These are phyloP conservation scores for Fonsecaea pedrosoi DNA, from an alignment of 2,329 filamentous ascomycete species.

Conservation along the genomic window DNA sequence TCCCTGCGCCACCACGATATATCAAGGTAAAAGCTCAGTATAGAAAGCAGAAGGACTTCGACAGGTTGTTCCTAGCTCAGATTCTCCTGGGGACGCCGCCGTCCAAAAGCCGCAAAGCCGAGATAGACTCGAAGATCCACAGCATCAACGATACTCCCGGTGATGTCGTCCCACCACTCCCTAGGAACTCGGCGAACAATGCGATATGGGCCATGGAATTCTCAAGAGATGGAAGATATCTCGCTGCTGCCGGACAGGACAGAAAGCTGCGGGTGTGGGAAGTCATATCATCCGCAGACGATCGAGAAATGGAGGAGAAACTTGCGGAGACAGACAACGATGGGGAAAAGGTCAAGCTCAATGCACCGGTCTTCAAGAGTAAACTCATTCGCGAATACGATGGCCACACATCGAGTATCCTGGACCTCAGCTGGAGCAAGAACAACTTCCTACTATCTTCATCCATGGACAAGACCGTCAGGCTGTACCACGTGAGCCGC, in stretches of 20 bases:
- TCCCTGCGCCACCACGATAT: conserved; percentile 88
- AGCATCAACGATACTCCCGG: conserved; percentile 38
- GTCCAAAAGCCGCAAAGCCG: conserved; percentile 45
- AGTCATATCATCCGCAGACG: conserved; percentile 81
- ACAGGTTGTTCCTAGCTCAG: conserved; percentile 88
- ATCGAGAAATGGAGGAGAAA: conserved; percentile 74
- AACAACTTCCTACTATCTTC: conserved; percentile 96
- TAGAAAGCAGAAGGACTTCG: conserved; percentile 82
- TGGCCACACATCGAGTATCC: conserved; percentile 82
- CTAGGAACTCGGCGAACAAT: conserved; percentile 53
- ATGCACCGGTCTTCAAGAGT: conserved; percentile 85
- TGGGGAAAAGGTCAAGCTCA: conserved; percentile 67
- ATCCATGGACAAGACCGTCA: conserved; percentile 97
- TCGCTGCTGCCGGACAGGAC: conserved; percentile 92
- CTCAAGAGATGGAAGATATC: conserved; percentile 86
- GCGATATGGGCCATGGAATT: conserved; percentile 94
- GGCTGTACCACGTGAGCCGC: conserved; percentile 88
- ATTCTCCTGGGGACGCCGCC: conserved; percentile 71
- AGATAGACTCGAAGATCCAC: conserved; percentile 43
- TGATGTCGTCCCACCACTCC: conserved; percentile 37
- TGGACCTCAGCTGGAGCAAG: conserved; percentile 96
- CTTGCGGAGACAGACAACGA: conserved; percentile 66
- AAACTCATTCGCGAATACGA: conserved; percentile 79
- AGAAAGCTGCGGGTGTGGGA: conserved; percentile 85
- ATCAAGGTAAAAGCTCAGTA: conserved; percentile 82